phyloP scores from a whole-genome alignment of 768 basidiomycete genomes.

The Mycena amicta region DNA sequence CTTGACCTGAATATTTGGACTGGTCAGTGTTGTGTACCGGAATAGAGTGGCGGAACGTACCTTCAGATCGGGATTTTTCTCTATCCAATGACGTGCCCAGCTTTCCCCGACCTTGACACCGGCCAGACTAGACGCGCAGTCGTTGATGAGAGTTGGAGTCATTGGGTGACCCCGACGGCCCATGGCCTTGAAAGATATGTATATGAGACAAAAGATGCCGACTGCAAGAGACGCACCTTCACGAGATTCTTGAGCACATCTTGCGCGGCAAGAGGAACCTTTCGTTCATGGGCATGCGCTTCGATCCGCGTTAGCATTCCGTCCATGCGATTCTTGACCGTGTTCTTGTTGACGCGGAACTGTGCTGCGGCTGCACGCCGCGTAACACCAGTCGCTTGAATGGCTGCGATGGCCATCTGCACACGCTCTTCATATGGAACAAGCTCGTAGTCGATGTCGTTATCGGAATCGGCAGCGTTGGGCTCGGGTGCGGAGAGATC shows the following conservation, averaged over 20 bases:
- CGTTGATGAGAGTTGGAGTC: not conserved
- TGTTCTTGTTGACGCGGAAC: constrained; percentile 1
- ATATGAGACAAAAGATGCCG: not conserved
- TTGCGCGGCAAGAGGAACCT: constrained; percentile 3
- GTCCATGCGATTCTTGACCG: not conserved
- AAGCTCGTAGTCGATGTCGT: constrained; percentile 2
- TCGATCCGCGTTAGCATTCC: constrained; percentile 3
- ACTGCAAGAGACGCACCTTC: constrained; percentile 5
- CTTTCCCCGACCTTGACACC: not conserved
- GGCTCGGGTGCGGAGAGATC: not conserved
- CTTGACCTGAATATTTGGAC: not conserved
- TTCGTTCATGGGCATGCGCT: constrained; percentile 7
- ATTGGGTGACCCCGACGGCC: constrained; percentile 2
- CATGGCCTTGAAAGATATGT: not conserved
- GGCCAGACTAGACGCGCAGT: not conserved
- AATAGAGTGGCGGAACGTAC: not conserved
- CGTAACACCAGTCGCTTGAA: not conserved
- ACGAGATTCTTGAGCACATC: constrained; percentile 2
- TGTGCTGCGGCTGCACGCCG: not conserved
- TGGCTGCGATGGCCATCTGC: not conserved
- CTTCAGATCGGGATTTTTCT: constrained; percentile 7
- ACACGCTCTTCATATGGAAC: constrained; percentile 1
- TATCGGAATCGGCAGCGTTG: not conserved
- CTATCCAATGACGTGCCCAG: constrained; percentile 5
- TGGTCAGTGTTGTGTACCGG: not conserved